Evolutionary conservation across 2,329 filamentous ascomycete genomes (phyloP).

Genomic region (Blastomyces parvus): DNA sequence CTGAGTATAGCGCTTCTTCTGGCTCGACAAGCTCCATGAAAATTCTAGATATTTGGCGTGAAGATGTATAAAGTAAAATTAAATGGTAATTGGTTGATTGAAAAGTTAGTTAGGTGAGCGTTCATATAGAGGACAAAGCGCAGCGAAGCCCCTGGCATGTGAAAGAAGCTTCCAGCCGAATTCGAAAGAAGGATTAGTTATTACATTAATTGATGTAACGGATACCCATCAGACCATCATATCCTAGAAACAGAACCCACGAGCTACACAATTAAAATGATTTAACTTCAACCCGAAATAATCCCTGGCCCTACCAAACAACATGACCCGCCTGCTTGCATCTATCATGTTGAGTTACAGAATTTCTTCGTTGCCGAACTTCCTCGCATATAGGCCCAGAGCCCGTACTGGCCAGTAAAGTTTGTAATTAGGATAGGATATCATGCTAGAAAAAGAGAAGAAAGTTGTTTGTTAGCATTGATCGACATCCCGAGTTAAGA

Average conservation of each 20-base stretch:
- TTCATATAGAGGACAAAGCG: too few species aligned
- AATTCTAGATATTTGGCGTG: too few species aligned
- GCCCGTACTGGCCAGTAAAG: conserved; percentile 93
- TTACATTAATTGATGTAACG: neutral
- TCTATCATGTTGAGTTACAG: conserved; percentile 5
- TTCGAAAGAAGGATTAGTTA: neutral
- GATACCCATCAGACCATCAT: neutral
- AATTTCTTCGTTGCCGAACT: conserved; percentile 57
- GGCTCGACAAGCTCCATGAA: too few species aligned
- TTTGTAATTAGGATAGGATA: conserved; percentile 98
- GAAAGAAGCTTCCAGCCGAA: too few species aligned
- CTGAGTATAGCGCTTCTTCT: too few species aligned
- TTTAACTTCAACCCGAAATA: neutral
- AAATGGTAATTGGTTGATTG: too few species aligned
- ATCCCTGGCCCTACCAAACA: neutral
- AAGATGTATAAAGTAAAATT: too few species aligned
- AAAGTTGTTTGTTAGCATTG: conserved; percentile 15
- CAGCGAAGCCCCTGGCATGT: too few species aligned
- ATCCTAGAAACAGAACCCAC: neutral
- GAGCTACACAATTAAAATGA: neutral
- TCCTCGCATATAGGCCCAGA: conserved; percentile 73
- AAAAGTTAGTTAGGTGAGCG: too few species aligned
- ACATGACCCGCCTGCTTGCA: neutral
- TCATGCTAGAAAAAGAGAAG: conserved; percentile 56
- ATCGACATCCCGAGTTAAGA: neutral